A percentile compares a stretch with the other conserved stretches of the same genome.
These are phyloP conservation scores for Ambrosiella xylebori DNA, from an alignment of 2,329 filamentous ascomycete species.

Conservation along the genomic window DNA sequence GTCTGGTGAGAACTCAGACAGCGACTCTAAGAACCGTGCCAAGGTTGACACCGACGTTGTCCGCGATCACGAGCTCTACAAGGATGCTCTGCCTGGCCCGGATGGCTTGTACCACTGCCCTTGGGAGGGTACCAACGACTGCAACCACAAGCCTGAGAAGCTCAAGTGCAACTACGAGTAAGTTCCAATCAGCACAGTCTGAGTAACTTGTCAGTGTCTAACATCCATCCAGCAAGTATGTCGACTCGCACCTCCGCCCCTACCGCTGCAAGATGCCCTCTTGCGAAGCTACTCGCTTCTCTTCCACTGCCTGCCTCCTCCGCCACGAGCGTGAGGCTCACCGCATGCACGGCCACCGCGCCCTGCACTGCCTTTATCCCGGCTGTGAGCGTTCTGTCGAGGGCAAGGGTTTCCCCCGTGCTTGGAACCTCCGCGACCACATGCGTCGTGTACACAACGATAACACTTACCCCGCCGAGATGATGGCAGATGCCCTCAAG, in stretches of 20 bases:
- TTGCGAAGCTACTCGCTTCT: conserved; percentile 78
- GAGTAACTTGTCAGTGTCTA: background rate
- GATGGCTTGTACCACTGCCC: conserved; percentile 89
- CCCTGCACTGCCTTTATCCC: conserved; percentile 72
- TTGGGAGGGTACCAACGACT: conserved; percentile 52
- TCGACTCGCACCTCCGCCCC: conserved; percentile 91
- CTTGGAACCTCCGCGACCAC: conserved; percentile 93
- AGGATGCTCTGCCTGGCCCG: conserved; percentile 38
- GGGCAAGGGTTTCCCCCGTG: conserved; percentile 80
- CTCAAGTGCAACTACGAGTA: conserved; percentile 99
- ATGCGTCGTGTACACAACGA: conserved; percentile 86
- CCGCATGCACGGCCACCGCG: conserved; percentile 88
- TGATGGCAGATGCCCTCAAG: conserved; percentile 26
- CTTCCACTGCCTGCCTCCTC: conserved; percentile 84
- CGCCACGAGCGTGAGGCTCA: conserved; percentile 93
- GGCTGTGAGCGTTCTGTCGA: conserved; percentile 70
- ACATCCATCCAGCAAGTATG: conserved; percentile 56
- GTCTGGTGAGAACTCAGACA: conserved; percentile 12
- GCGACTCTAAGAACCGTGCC: conserved; percentile 23
- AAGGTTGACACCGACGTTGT: conserved; percentile 39
- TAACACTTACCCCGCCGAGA: conserved; percentile 22
- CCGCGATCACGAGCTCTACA: conserved; percentile 54
- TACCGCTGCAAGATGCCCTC: conserved; percentile 80
- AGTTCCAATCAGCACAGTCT: conserved; percentile 23
- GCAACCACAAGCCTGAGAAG: conserved; percentile 83